Percentiles rank a stretch among this genome's conserved stretches.
These are phyloP conservation scores for Suhomyces xylopsoci DNA, from an alignment of 805 yeast genomes.

Conservation along the genomic window DNA sequence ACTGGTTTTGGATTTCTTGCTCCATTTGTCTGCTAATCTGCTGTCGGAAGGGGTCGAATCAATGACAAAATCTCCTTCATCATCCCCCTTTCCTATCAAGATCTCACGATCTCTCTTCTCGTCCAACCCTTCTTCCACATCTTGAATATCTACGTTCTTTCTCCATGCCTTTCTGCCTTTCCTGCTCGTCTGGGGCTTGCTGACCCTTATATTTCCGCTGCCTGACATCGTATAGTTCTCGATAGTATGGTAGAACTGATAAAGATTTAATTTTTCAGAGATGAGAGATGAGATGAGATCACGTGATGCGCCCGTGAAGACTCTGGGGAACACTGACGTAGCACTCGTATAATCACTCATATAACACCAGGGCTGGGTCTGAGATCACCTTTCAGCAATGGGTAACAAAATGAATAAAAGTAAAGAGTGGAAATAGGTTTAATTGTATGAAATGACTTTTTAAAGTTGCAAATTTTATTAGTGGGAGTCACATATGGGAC, in stretches of 20 bases:
- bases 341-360: too few relatives aligned
- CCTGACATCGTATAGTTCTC: neutral
- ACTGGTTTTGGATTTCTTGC: constrained; percentile 50
- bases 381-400: too few relatives aligned
- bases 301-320: neutral
- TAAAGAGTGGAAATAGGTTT: too few relatives aligned
- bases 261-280: constrained; percentile 2
- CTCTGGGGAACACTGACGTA: neutral
- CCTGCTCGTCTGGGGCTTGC: constrained; percentile 70
- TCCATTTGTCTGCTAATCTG: constrained; percentile 19
- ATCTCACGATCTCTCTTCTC: constrained; percentile 60
- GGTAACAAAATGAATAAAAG: too few relatives aligned
- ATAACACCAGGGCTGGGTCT: too few relatives aligned
- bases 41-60: constrained; percentile 36
- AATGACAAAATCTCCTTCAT: constrained; percentile 52
- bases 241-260: neutral
- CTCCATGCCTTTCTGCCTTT: constrained; percentile 94
- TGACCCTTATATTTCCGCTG: constrained; percentile 13
- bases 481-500: too few relatives aligned
- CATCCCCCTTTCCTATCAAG: constrained; percentile 45
- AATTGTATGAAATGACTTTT: too few relatives aligned
- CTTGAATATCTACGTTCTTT: constrained; percentile 84
- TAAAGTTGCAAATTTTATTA: too few relatives aligned
- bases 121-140: constrained; percentile 69
- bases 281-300: neutral